Evolutionary conservation across 768 basidiomycete genomes (phyloP), one percentile per base, ranked within the genome.

Genomic region (Tulasnella sp.): DNA sequence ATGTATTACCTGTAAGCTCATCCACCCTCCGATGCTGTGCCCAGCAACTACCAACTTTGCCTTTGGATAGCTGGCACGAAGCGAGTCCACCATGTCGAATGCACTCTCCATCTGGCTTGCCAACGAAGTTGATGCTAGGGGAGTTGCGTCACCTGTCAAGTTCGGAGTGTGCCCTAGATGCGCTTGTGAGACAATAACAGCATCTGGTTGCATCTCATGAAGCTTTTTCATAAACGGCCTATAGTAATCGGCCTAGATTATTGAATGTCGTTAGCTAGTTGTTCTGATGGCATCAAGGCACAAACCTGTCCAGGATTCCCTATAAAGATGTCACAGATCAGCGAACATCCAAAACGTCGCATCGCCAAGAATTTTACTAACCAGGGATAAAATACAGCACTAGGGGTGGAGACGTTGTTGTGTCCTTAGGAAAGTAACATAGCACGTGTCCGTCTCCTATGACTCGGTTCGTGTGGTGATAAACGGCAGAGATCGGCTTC

Each of bases 21-120:
- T 73, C 85, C 86, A 91, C 1, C 79, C 71, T 1, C 88, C 88
- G 13, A 89, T 78, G 56, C 84, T 86, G 63, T 90, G 87, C 8
- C 82, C 84, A 21, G 77, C 67, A 0, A 85, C 23, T 17, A 83
- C 68, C 26, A 83, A 67, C 59, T 69, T 75, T 3, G 63, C 48
- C n/a, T 62, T 26, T 10, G 70, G 64, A 65, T 71, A 77, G n/a
- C 56, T 64, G 15, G 67, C 55, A 34, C 47, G 64, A 2, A 80
- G 62, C 17, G 74, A 70, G 48, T 82, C 78, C 4, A 85, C 68
- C 1, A 82, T 76, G 59, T 82, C 78, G 24, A 84, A 65, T 30
- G 79, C 77, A 53, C 75, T 76, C 64, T 79, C 73, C 8, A 85
- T 70, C 69, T 85, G 85, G 29, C 74, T 71, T 2, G 68, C 32